phyloP scores from a whole-genome alignment of 176 grass and related monocot genomes.

The Elymus sibiricus region DNA sequence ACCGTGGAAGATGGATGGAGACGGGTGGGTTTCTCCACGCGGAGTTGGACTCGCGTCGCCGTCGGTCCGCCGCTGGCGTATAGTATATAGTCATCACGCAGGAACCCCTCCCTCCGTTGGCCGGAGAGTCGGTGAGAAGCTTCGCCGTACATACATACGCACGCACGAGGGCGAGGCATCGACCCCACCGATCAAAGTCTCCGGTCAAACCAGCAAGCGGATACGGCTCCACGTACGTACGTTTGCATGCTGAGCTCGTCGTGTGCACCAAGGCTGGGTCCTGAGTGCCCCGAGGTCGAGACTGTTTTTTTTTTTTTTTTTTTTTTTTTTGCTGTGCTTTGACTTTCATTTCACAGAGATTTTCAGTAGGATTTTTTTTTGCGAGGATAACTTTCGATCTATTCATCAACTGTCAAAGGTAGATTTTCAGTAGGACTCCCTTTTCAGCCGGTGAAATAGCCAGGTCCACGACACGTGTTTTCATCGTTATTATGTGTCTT shows the following conservation, averaged over 20 bases:
- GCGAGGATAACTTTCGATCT: no score
- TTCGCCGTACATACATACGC: background rate
- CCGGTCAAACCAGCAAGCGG: background rate
- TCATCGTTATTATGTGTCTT: no score
- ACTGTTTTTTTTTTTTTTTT: background rate
- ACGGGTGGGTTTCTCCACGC: conserved; percentile 27
- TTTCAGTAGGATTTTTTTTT: no score
- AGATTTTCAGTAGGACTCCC: no score
- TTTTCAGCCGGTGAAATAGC: no score
- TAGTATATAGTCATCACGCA: background rate
- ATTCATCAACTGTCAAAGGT: no score
- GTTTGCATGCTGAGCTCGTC: no score
- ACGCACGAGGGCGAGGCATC: background rate
- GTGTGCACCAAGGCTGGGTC: no score
- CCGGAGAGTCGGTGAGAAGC: background rate
- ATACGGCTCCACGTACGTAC: background rate
- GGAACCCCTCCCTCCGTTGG: background rate
- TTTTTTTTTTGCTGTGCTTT: background rate
- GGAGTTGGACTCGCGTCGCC: conserved; percentile 27
- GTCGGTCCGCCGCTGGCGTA: background rate
- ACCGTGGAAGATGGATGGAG: background rate
- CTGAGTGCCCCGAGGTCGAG: background rate
- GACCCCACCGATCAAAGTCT: background rate
- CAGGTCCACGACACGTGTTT: no score
- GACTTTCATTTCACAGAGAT: background rate